These are phyloP conservation scores for Podochytrium sp. DNA, from an alignment of 192 early-diverging fungal genomes.

Conservation along the genomic window DNA sequence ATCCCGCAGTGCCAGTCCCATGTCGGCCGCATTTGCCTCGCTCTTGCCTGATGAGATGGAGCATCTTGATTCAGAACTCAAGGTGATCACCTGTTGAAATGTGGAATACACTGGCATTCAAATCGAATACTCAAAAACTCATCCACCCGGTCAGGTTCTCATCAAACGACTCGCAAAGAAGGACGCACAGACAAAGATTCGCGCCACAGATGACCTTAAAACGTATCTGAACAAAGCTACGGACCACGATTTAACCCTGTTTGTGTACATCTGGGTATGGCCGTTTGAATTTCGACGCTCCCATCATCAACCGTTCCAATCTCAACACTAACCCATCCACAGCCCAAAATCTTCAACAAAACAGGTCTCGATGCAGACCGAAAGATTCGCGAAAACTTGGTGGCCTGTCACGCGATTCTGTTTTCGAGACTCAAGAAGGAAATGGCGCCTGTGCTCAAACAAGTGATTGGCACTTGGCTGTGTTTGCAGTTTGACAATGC, in stretches of 20 bases:
- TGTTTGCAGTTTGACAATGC: conserved; percentile 77
- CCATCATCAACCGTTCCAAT: neutral
- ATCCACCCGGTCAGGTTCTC: conserved; percentile 72
- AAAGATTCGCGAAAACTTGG: conserved; percentile 74
- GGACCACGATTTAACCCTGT: conserved; percentile 2
- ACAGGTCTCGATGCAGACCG: conserved; percentile 80
- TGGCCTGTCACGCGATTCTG: conserved; percentile 69
- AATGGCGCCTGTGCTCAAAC: conserved; percentile 81
- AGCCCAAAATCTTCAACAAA: conserved; percentile 69
- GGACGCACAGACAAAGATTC: conserved; percentile 84
- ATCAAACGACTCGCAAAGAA: conserved; percentile 86
- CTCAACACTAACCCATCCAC: conserved; percentile 6
- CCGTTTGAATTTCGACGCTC: too few relatives aligned
- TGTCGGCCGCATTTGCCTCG: too few relatives aligned
- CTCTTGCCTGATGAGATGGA: conserved; percentile 39
- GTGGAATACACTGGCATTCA: conserved; percentile 48
- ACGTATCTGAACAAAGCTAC: conserved; percentile 51
- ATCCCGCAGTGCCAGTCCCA: too few relatives aligned
- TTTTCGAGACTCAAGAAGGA: conserved; percentile 70
- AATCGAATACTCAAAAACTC: conserved; percentile 42
- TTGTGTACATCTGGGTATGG: conserved; percentile 28
- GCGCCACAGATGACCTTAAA: conserved; percentile 83
- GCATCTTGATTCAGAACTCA: conserved; percentile 35
- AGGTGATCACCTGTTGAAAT: conserved; percentile 33
- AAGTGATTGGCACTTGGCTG: conserved; percentile 84